Percentiles rank a stretch among this genome's conserved stretches.
Conservation (phyloP, 495 filamentous ascomycete genomes). For the Penicillium antarcticum region DNA sequence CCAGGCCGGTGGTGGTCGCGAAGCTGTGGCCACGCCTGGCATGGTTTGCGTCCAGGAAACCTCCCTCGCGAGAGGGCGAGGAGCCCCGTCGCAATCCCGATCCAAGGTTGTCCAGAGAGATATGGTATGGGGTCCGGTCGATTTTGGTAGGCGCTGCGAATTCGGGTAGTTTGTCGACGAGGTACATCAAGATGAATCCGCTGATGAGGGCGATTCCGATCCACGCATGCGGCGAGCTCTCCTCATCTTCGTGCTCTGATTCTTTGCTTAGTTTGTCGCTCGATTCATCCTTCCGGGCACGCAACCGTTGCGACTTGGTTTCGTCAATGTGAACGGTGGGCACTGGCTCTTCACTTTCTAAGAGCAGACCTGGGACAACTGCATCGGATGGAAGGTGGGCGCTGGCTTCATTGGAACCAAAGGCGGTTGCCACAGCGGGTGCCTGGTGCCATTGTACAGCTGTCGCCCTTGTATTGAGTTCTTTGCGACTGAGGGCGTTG, state of each 20-base stretch:
- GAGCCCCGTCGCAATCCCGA: conserved; percentile 51
- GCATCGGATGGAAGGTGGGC: conserved; percentile 5
- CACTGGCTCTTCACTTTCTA: conserved; percentile 12
- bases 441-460: conserved; percentile 30
- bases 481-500: conserved; percentile 30
- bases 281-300: conserved; percentile 27
- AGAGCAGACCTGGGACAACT: conserved; percentile 14
- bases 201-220: conserved; percentile 83
- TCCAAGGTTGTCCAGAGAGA: conserved; percentile 75
- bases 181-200: conserved; percentile 95
- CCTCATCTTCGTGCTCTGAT: conserved; percentile 22
- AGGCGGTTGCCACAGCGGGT: conserved; percentile 15
- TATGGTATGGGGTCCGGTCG: conserved; percentile 60
- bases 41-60: conserved; percentile 31
- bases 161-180: conserved; percentile 84
- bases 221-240: conserved; percentile 61
- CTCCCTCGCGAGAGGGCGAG: conserved; percentile 45
- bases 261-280: conserved; percentile 40
- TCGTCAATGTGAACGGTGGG: conserved; percentile 3
- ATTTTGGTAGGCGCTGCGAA: conserved; percentile 57
- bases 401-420: conserved; percentile 4
- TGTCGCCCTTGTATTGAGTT: conserved; percentile 26
- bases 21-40: conserved; percentile 40
- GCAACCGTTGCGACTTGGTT: conserved; percentile 10
- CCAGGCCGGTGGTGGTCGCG: conserved; percentile 84